These are phyloP conservation scores for Phlebiopsis gigantea DNA, from an alignment of 768 basidiomycete genomes.

Conservation along the genomic window DNA sequence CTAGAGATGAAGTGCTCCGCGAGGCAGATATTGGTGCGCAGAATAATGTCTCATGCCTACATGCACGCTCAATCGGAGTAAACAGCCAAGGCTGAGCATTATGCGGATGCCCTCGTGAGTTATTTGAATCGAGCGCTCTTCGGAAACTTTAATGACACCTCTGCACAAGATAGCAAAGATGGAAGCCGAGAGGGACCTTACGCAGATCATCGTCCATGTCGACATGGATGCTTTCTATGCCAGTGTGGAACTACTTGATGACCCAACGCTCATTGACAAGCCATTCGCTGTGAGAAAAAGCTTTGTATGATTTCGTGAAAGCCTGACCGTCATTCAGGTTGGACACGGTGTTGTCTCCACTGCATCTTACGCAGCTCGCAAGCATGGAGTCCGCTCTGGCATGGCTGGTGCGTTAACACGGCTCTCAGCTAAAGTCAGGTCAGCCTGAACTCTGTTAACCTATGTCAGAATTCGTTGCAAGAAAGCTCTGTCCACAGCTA, in stretches of 20 bases:
- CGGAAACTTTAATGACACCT: slow-evolving; percentile 62
- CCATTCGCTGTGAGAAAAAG: slow-evolving; percentile 63
- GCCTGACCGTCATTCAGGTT: slow-evolving; percentile 39
- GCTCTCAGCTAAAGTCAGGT: background rate
- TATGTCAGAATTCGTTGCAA: slow-evolving; percentile 75
- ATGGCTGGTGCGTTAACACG: slow-evolving; percentile 68
- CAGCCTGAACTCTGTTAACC: background rate
- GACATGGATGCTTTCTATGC: slow-evolving; percentile 96
- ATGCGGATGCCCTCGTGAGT: slow-evolving; percentile 68
- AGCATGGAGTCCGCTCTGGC: slow-evolving; percentile 86
- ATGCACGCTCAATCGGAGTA: background rate
- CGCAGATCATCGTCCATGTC: slow-evolving; percentile 84
- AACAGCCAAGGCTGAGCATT: slow-evolving; percentile 53
- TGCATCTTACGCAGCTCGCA: slow-evolving; percentile 89
- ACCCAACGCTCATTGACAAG: slow-evolving; percentile 62
- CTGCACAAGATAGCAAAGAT: slow-evolving; percentile 55
- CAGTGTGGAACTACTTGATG: slow-evolving; percentile 66
- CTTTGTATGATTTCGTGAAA: background rate
- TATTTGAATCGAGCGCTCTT: slow-evolving; percentile 44
- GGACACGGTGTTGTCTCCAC: slow-evolving; percentile 83
- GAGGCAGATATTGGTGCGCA: slow-evolving; percentile 52
- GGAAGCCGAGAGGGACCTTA: slow-evolving; percentile 71
- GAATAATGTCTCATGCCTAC: slow-evolving; percentile 17
- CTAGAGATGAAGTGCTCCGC: slow-evolving; percentile 51
- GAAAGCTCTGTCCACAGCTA: slow-evolving; percentile 89